Percentiles rank a stretch among this genome's conserved stretches.
Conservation (phyloP, 2,329 filamentous ascomycete genomes). For the Atkinsonella texensis region DNA sequence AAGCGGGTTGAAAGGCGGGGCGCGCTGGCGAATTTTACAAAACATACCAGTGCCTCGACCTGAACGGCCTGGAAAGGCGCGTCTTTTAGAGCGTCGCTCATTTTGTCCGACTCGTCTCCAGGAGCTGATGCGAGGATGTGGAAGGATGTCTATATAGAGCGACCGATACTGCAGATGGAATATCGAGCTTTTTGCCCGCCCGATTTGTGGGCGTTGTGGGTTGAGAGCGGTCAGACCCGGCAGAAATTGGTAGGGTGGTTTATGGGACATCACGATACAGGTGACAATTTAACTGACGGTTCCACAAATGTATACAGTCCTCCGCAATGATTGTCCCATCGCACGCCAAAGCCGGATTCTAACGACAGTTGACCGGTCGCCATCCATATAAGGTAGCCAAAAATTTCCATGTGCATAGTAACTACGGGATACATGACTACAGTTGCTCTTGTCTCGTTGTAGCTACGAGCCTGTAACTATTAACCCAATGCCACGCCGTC, state of each 20-base stretch:
- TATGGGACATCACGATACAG: not conserved
- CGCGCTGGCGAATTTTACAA: slow-evolving; percentile 11
- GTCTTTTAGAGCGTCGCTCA: slow-evolving; percentile 52
- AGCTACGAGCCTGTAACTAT: too few species aligned
- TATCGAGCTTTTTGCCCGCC: slow-evolving; percentile 30
- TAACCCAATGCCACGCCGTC: too few species aligned
- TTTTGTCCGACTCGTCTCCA: slow-evolving; percentile 24
- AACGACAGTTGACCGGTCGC: too few species aligned
- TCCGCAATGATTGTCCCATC: too few species aligned
- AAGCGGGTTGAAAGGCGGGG: slow-evolving; percentile 22
- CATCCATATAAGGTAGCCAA: too few species aligned
- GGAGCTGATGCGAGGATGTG: slow-evolving; percentile 16
- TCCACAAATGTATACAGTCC: too few species aligned
- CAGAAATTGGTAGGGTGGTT: slow-evolving; percentile 18
- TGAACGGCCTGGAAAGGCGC: slow-evolving; percentile 74
- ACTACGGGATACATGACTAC: too few species aligned
- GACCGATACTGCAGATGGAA: slow-evolving; percentile 21
- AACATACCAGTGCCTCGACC: slow-evolving; percentile 80
- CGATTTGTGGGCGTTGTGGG: slow-evolving; percentile 35
- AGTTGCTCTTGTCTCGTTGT: too few species aligned
- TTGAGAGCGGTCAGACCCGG: slow-evolving; percentile 24
- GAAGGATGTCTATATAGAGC: slow-evolving; percentile 9
- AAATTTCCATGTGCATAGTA: too few species aligned
- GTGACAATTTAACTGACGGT: too few species aligned
- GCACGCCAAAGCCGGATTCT: too few species aligned